Base-by-base conservation (phyloP, 176 grass and related monocot species). In the Hsuehochloa calcarea region DNA sequence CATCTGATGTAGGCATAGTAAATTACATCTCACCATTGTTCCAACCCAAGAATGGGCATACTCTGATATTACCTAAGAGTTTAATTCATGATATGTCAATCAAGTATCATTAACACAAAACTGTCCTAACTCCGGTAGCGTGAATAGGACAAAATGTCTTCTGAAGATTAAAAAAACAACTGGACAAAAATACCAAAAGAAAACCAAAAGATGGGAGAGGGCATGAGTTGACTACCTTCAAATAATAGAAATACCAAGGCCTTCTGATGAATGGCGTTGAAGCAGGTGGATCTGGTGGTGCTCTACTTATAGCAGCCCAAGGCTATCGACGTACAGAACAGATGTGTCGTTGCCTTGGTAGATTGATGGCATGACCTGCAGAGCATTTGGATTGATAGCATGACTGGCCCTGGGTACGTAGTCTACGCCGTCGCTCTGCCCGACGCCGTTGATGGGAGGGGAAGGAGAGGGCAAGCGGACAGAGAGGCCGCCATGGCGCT, bases 221-320 rank as follows among this genome's bases (percentile, higher is more conserved):
- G n/a, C 66, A 82, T 15, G 34, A 68, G 31, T 34, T 13, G 6
- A 16, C 70, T 74, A 80, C 84, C 89, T 80, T 10, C 34, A 17
- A 60, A 84, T 7, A 79, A 74, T 69, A 44, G 23, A 87, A 87
- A 66, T 61, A 26, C 27, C 22, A 12, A 58, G 74, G 75, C 69
- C 59, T 84, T 68, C 43, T 0, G 54, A 84, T 62, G 74, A 43
- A 87, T 85, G 85, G 60, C 84, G 81, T 64, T 85, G 75, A 69
- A 65, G 52, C 44, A 1, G 63, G 56, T 17, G 3, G 11, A 41
- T 79, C 2, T 49, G 13, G 46, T 65, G 4, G 40, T 59, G 46
- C 54, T 54, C 16, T 88, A 85, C 37, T 91, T 91, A 91, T 88
- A 88, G 50, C 26, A 70, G 6, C 9, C 63, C 72, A 83, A 82